A percentile compares a stretch with the other conserved stretches of the same genome.
Conservation (phyloP, 768 basidiomycete genomes). For the Lactifluus piperatus region DNA sequence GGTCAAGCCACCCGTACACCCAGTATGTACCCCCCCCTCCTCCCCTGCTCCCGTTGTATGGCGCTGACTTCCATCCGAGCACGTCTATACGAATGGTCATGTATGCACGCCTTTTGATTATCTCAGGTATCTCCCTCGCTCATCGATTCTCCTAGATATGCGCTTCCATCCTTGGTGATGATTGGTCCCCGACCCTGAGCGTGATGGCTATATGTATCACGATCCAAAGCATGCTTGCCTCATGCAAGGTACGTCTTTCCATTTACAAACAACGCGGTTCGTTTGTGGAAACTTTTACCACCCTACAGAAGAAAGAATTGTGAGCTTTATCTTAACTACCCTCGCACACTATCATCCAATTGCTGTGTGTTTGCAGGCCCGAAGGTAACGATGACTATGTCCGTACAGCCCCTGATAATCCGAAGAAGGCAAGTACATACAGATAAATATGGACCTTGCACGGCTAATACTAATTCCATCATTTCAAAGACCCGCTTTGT, state of each 20-base stretch:
- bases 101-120: slow-evolving; percentile 32
- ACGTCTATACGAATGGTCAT: slow-evolving; percentile 84
- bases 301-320: slow-evolving; percentile 51
- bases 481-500: slow-evolving; percentile 60
- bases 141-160: slow-evolving; percentile 52
- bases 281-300: neutral
- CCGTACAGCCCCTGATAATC: slow-evolving; percentile 67
- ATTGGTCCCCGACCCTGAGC: slow-evolving; percentile 86
- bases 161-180: slow-evolving; percentile 80
- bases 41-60: neutral
- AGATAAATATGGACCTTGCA: neutral
- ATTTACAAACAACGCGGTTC: neutral
- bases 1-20: slow-evolving; percentile 66
- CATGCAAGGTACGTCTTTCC: slow-evolving; percentile 62
- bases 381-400: slow-evolving; percentile 82
- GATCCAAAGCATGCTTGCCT: slow-evolving; percentile 87
- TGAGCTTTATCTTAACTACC: slow-evolving; percentile 29
- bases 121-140: slow-evolving; percentile 9
- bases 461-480: neutral
- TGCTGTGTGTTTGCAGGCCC: slow-evolving; percentile 40
- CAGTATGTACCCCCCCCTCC: slow-evolving; percentile 39
- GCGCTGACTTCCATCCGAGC: slow-evolving; percentile 34
- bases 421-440: slow-evolving; percentile 60
- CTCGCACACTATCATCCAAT: neutral
- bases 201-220: slow-evolving; percentile 78